Evolutionary conservation across 305 asterid species (phyloP).

Genomic region (Fraxinus paxiana): DNA sequence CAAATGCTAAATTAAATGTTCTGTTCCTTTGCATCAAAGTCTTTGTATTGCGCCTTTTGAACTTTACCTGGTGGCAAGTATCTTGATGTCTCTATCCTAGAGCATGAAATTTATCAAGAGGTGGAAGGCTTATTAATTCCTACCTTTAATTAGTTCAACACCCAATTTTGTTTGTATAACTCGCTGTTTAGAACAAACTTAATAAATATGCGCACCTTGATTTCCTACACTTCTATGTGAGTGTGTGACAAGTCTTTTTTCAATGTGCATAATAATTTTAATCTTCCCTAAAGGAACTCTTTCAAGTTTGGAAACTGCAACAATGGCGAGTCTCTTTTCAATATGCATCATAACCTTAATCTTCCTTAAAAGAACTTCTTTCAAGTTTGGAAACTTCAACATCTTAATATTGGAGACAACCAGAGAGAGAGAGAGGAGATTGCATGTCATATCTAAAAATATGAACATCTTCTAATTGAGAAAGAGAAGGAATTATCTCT

Average conservation of each 20-base stretch:
- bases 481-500: not conserved
- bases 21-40: not conserved
- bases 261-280: not conserved
- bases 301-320: not conserved
- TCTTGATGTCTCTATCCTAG: not conserved
- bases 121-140: not conserved
- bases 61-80: not conserved
- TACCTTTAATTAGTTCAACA: not conserved
- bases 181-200: not conserved
- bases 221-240: not conserved
- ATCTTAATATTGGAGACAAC: not conserved
- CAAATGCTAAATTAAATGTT: slow-evolving; percentile 17
- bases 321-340: not conserved
- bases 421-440: not conserved
- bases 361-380: not conserved
- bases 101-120: not conserved
- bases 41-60: not conserved
- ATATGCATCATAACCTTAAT: not conserved
- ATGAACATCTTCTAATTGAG: not conserved
- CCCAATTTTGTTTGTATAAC: not conserved
- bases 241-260: not conserved
- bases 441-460: not conserved
- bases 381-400: not conserved
- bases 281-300: not conserved
- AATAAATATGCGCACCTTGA: not conserved